Evolutionary conservation across 2,329 filamentous ascomycete genomes (phyloP).

Genomic region (Claviceps arundinis): DNA sequence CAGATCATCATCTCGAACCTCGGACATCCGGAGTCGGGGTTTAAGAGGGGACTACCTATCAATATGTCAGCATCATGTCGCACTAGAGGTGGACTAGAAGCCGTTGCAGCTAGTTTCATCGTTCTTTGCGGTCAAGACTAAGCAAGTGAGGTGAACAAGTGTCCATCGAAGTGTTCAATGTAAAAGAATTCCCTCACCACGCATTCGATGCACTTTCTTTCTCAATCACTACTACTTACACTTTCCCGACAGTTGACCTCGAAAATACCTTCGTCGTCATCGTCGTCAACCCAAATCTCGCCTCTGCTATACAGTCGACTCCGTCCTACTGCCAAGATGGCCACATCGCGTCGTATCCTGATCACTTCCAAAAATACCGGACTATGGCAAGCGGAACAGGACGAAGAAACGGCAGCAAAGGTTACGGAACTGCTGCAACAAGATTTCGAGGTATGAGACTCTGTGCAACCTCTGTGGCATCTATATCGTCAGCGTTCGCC

Average conservation of each 20-base stretch:
- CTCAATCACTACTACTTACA: background rate
- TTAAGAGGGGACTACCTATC: no score
- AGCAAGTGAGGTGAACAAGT: no score
- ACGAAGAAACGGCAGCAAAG: constrained; percentile 45
- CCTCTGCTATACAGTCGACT: background rate
- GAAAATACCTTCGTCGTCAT: background rate
- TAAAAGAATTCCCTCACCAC: no score
- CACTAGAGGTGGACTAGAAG: no score
- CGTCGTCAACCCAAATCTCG: no score
- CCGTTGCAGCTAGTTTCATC: no score
- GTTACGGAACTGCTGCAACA: constrained; percentile 58
- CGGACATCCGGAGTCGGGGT: no score
- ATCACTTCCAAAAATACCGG: constrained; percentile 37
- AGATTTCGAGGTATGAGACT: constrained; percentile 46
- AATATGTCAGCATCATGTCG: no score
- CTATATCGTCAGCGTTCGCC: background rate
- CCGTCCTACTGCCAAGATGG: constrained; percentile 20
- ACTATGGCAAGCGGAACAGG: constrained; percentile 32
- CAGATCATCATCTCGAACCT: no score
- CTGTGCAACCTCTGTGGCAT: no score
- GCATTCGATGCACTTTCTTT: background rate
- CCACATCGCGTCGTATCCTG: constrained; percentile 33
- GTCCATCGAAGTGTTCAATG: no score
- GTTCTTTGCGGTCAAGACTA: no score
- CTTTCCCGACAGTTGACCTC: background rate